Conservation (phyloP, 192 early-diverging fungal species). For the Backusella australiensis region DNA sequence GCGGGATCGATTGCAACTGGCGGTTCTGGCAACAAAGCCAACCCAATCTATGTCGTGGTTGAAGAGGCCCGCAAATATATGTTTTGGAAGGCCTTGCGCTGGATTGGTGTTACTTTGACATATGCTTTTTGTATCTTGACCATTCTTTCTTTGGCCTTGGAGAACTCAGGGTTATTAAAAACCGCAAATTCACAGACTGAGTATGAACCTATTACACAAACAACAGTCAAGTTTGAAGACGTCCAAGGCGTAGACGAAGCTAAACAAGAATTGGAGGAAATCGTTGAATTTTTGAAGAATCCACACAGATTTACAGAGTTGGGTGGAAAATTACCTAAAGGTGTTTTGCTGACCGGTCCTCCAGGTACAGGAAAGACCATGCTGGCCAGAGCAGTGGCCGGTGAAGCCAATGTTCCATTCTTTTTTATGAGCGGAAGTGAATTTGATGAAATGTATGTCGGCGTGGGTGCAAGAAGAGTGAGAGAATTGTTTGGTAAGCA, state of each 20-base stretch:
- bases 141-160: constrained; percentile 62
- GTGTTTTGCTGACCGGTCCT: constrained; percentile 83
- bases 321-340: constrained; percentile 95
- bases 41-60: constrained; percentile 61
- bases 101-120: constrained; percentile 59
- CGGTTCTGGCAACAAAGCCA: constrained; percentile 50
- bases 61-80: constrained; percentile 59
- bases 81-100: constrained; percentile 56
- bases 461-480: constrained; percentile 88
- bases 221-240: constrained; percentile 83
- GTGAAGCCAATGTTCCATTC: constrained; percentile 97
- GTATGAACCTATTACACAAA: constrained; percentile 55
- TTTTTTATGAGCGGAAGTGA: constrained; percentile 98
- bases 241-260: constrained; percentile 98
- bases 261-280: constrained; percentile 94
- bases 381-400: constrained; percentile 94
- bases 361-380: constrained; percentile 99
- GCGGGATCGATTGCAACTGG: constrained; percentile 27
- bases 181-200: constrained; percentile 55
- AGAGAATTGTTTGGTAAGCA: constrained; percentile 79
- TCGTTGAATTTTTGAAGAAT: constrained; percentile 94
- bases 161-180: constrained; percentile 70
- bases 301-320: constrained; percentile 89
- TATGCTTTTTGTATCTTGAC: constrained; percentile 74
- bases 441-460: constrained; percentile 99